Percentiles rank a stretch among this genome's conserved stretches.
Conservation (phyloP, 2,329 filamentous ascomycete species). For the Aspergillus fumigatiaffinis region DNA sequence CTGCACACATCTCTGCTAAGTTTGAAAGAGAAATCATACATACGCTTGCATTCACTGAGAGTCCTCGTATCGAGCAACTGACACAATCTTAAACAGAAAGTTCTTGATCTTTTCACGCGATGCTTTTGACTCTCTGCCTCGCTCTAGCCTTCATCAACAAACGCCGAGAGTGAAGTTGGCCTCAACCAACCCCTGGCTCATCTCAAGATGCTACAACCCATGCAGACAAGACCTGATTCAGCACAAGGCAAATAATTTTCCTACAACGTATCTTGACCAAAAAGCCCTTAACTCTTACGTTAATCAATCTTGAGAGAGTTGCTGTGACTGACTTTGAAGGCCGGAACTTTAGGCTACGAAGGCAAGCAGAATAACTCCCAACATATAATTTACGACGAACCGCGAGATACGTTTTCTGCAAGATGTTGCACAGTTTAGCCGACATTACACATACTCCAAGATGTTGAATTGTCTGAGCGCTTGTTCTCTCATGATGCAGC, state of each 20-base stretch:
- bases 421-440: not conserved
- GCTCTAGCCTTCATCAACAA: not conserved
- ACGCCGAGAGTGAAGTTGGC: not conserved
- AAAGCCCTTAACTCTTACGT: not conserved
- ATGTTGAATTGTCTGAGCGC: not conserved
- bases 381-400: not conserved
- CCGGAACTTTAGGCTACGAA: too few species aligned
- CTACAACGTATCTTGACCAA: not conserved
- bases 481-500: not conserved
- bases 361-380: too few species aligned
- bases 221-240: not conserved
- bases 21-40: not conserved
- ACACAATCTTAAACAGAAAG: not conserved
- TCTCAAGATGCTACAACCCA: not conserved
- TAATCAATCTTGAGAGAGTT: not conserved
- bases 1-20: not conserved
- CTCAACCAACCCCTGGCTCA: not conserved
- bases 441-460: not conserved
- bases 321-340: not conserved
- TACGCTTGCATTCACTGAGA: not conserved
- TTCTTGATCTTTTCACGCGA: not conserved
- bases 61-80: not conserved
- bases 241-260: not conserved
- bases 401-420: not conserved
- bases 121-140: not conserved